Evolutionary conservation across 148 eudicot species (phyloP), one percentile per base, ranked within the genome.

Genomic region (Vaccinium myrtillus): DNA sequence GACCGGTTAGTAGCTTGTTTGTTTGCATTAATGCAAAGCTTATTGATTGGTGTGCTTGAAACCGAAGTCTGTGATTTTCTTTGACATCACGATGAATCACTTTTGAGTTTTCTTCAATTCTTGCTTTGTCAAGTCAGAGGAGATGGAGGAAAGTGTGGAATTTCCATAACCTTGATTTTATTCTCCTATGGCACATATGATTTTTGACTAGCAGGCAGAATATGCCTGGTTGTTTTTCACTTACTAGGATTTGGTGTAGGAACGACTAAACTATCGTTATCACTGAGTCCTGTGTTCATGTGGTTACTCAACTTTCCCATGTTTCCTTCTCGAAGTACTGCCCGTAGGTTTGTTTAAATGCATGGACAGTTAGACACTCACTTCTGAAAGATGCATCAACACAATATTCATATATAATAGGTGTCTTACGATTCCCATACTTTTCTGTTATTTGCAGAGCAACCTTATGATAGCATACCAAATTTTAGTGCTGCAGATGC

Each of bases 401-500:
- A 58, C 48, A 23, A 76, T 5, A 56, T 32, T 56, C 54, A 11
- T 15, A 16, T 76, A 77, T 76, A 23, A 23, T 0, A 16, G 25
- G 48, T 80, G 70, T 39, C 56, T 80, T 50, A 48, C 56, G 14
- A 50, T 71, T 82, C 30, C 71, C 78, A 74, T 77, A 56, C 16
- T 30, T 27, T 70, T 39, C 30, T 84, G 48, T 43, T 81, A 82
- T 84, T 32, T 88, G 91, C 95, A 97, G 99, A 97, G 90, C 99
- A 95, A 93, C 99, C 98, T 18, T 95, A 97, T 77, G 99, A 97
- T 82, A 97, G 99, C 91, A 95, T 97, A 75, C 99, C 99, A 30
- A 97, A 97, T 81, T 95, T 97, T 84, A 97, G 94, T 84, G 99
- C 99, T 19, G 98, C 99, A 78, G 99, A 97, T 92, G 98, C 98